Conservation (phyloP, 441 rosid species). For the Omphalea diandra region DNA sequence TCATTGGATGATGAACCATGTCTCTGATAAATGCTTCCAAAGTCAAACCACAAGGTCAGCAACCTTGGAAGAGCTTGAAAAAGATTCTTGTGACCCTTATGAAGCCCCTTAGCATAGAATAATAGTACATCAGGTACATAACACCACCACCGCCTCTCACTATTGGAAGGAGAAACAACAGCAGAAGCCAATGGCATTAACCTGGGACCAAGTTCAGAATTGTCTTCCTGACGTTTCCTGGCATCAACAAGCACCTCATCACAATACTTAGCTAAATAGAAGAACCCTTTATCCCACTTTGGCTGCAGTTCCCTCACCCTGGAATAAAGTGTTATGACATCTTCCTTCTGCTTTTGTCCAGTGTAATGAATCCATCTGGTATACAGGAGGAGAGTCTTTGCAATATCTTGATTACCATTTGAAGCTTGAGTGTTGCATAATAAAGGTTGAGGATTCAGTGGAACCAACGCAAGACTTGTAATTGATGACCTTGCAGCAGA, state of each 20-base stretch:
- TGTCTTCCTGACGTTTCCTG: constrained; percentile 93
- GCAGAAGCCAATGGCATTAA: constrained; percentile 47
- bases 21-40: constrained; percentile 79
- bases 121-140: constrained; percentile 73
- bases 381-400: constrained; percentile 94
- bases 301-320: constrained; percentile 95
- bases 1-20: constrained; percentile 55
- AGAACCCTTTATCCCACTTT: constrained; percentile 94
- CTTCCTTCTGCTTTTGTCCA: constrained; percentile 98
- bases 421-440: constrained; percentile 52
- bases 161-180: constrained; percentile 40
- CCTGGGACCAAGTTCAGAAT: constrained; percentile 50
- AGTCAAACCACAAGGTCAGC: constrained; percentile 98
- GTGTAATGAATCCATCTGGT: constrained; percentile 95
- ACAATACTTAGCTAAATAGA: constrained; percentile 93
- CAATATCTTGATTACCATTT: constrained; percentile 70
- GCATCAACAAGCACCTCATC: constrained; percentile 97
- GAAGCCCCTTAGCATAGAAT: constrained; percentile 96
- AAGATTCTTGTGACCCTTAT: constrained; percentile 93
- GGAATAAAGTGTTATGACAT: constrained; percentile 84
- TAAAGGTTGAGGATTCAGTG: constrained; percentile 61
- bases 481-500: constrained; percentile 70
- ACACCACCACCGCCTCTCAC: constrained; percentile 83
- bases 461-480: constrained; percentile 78
- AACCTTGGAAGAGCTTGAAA: constrained; percentile 99